These are phyloP conservation scores for Ilex asprella DNA, from an alignment of 257 asterid genomes.

Conservation along the genomic window DNA sequence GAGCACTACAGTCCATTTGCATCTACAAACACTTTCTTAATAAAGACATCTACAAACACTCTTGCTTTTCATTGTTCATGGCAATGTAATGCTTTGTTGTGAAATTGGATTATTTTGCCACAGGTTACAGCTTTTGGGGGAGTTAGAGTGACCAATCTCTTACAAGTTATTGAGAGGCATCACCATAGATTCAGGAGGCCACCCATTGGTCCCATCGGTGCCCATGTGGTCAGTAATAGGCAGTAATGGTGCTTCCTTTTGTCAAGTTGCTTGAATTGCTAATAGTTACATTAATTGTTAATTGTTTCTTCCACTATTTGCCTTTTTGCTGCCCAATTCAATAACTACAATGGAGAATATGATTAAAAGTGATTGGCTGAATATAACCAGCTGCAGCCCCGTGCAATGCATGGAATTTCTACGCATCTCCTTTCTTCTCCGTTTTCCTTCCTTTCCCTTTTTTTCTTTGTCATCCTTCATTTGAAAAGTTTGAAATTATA, in stretches of 20 bases:
- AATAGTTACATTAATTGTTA: not conserved
- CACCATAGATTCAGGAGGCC: conserved; percentile 58
- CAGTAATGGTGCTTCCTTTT: conserved; percentile 4
- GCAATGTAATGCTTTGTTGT: not conserved
- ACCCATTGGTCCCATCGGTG: conserved; percentile 95
- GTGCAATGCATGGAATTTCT: no score
- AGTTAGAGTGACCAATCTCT: conserved; percentile 48
- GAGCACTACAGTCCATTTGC: not conserved
- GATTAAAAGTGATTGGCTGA: no score
- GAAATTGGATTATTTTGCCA: conserved; percentile 7
- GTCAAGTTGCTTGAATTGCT: not conserved
- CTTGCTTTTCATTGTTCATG: not conserved
- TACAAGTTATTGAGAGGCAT: conserved; percentile 71
- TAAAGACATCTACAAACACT: conserved; percentile 1
- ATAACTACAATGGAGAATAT: no score
- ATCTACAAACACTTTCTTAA: not conserved
- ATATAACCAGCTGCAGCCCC: no score
- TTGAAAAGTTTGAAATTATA: no score
- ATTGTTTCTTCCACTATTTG: no score
- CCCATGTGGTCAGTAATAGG: conserved; percentile 63
- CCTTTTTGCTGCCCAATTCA: no score
- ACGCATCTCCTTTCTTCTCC: no score
- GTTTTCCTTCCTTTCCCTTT: no score
- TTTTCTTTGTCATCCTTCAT: no score
- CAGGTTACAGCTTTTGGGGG: conserved; percentile 99